phyloP scores from a whole-genome alignment of 306 rosid species.

The Crotalaria pallida region DNA sequence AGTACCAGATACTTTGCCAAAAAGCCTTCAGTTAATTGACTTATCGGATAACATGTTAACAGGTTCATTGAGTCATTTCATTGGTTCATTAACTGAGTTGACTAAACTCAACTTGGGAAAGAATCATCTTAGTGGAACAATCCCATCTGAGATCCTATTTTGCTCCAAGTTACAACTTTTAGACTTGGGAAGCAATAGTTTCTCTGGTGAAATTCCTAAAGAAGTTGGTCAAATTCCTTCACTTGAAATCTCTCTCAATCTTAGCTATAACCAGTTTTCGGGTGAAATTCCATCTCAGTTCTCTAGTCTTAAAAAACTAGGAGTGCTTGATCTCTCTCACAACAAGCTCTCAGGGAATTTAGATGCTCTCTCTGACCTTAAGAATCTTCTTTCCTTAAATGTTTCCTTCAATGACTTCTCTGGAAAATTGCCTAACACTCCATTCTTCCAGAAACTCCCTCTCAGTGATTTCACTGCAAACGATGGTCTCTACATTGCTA shows the following conservation, averaged over 20 bases:
- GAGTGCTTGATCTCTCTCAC: conserved; percentile 73
- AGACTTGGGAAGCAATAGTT: conserved; percentile 60
- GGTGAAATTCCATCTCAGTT: conserved; percentile 68
- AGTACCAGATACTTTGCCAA: conserved; percentile 50
- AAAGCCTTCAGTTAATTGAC: conserved; percentile 49
- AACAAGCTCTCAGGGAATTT: conserved; percentile 69
- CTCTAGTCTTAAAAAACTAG: conserved; percentile 58
- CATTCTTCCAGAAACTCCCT: conserved; percentile 68
- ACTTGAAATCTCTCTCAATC: conserved; percentile 68
- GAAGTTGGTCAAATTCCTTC: conserved; percentile 60
- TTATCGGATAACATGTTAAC: conserved; percentile 55
- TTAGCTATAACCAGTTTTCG: conserved; percentile 61
- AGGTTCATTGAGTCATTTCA: conserved; percentile 41
- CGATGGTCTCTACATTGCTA: conserved; percentile 50
- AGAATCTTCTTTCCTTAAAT: conserved; percentile 71
- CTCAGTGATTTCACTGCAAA: conserved; percentile 56
- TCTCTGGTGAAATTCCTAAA: conserved; percentile 64
- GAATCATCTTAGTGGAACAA: conserved; percentile 53
- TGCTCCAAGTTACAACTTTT: conserved; percentile 59
- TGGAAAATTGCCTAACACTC: conserved; percentile 64
- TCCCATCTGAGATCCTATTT: conserved; percentile 57
- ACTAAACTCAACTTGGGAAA: conserved; percentile 57
- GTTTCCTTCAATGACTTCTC: conserved; percentile 74
- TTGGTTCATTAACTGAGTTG: conserved; percentile 53
- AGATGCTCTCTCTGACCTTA: conserved; percentile 41